Conservation (phyloP, 1,139 yeast species). For the Suzukiozyma palmioleophila region DNA sequence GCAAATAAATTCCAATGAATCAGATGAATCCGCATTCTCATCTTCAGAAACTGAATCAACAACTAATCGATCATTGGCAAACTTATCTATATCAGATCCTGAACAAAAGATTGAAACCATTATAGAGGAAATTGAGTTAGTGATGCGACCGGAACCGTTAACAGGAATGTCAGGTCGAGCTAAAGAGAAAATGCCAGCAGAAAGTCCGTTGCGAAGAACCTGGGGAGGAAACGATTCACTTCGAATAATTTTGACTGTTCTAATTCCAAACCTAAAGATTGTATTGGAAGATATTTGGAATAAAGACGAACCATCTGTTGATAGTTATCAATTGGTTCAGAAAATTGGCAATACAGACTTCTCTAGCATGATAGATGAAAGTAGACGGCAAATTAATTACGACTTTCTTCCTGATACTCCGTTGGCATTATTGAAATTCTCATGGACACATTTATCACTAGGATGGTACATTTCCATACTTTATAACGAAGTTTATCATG, state of each 20-base stretch:
- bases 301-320: conserved; percentile 19
- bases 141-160: conserved; percentile 45
- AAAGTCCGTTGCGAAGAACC: conserved; percentile 43
- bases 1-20: neutral
- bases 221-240: conserved; percentile 64
- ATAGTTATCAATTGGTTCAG: conserved; percentile 32
- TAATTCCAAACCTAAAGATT: conserved; percentile 37
- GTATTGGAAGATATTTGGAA: conserved; percentile 34
- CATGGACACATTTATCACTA: conserved; percentile 59
- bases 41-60: neutral
- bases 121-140: conserved; percentile 20
- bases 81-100: neutral
- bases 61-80: neutral
- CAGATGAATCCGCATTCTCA: conserved; percentile 1
- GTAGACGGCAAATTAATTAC: conserved; percentile 22
- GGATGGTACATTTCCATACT: conserved; percentile 76
- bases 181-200: conserved; percentile 53
- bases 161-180: conserved; percentile 60
- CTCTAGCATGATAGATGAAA: conserved; percentile 14
- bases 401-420: conserved; percentile 34
- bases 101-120: neutral
- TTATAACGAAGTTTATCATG: conserved; percentile 61
- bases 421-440: conserved; percentile 49
- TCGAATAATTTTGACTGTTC: conserved; percentile 36
- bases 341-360: conserved; percentile 35